phyloP scores from a whole-genome alignment of 2,329 filamentous ascomycete genomes.

The Sporothrix humicola region DNA sequence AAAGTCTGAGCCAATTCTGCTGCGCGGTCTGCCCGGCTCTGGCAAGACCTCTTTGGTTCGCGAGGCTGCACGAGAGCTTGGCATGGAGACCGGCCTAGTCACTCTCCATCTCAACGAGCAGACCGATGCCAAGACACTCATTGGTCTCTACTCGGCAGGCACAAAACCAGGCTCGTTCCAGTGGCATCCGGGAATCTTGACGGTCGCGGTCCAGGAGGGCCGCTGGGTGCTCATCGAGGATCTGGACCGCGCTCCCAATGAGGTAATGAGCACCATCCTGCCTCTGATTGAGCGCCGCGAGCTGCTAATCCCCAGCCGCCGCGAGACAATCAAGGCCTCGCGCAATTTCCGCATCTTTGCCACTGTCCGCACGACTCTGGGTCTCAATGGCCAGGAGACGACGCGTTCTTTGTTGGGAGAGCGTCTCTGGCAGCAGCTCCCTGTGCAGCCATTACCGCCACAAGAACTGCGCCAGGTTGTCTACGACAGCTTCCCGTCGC shows the following conservation, averaged over 20 bases:
- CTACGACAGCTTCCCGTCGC: constrained; percentile 68
- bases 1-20: constrained; percentile 71
- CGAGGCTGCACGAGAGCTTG: constrained; percentile 79
- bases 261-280: constrained; percentile 90
- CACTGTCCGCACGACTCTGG: constrained; percentile 79
- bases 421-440: constrained; percentile 83
- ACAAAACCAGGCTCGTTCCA: constrained; percentile 85
- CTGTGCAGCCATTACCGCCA: constrained; percentile 67
- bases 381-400: constrained; percentile 69
- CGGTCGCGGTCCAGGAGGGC: constrained; percentile 90
- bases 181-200: constrained; percentile 91
- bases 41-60: constrained; percentile 90
- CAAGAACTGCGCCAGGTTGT: constrained; percentile 79
- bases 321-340: constrained; percentile 81
- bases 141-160: constrained; percentile 92
- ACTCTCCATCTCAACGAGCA: constrained; percentile 97
- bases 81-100: constrained; percentile 81
- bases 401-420: constrained; percentile 78
- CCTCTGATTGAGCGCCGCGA: constrained; percentile 93
- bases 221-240: constrained; percentile 98
- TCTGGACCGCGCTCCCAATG: constrained; percentile 89
- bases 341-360: constrained; percentile 90
- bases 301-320: constrained; percentile 85
- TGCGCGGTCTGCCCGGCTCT: constrained; percentile 82
- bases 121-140: constrained; percentile 93